Base-by-base conservation (phyloP, 371 early-diverging fungal species). In the Mortierella polycephala region DNA sequence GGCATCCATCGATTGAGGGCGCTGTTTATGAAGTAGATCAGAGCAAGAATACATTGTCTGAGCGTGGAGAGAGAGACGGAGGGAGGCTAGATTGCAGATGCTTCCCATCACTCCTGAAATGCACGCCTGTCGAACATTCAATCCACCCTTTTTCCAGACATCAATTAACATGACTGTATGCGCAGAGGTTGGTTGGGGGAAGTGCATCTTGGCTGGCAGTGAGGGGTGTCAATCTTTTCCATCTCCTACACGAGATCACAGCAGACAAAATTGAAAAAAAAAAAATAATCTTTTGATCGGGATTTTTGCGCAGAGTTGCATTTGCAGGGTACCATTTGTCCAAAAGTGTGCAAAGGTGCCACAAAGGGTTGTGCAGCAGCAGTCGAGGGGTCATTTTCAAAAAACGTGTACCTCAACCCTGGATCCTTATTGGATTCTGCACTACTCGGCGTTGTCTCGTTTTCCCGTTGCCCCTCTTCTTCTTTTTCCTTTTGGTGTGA, bases 341-440 rank as follows among this genome's bases (percentile, higher is more conserved):
- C 30, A 4, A 30, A 30, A 30, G 30, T 30, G 30, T 30, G 1
- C 4, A 30, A 30, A 30, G 4, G 30, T 30, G 30, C 30, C 30
- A 30, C 30, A 30, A 30, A 30, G 30, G 41, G 39, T 13, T 23
- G 54, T 30, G 44, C 55, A 64, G 30, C 30, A 30, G 30, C 40
- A 18, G 40, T 45, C 62, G 5, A 54, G 46, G 46, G 49, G 56
- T 64, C 42, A 41, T n/a, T 60, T 57, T 51, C 10, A 60, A 30
- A 47, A 60, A 60, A 57, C 64, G 71, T 67, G 77, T 76, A 71
- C 71, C 61, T 64, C 62, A 76, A 67, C 64, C 57, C 77, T 76
- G 37, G 64, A 71, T 71, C 60, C 67, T 58, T 57, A 76, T 76
- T 76, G 77, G 77, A 49, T 57, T 64, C 37, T 45, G 40, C 55